A percentile compares a stretch with the other conserved stretches of the same genome.
These are phyloP conservation scores for Pestalotiopsis fici DNA, from an alignment of 2,329 filamentous ascomycete species.

Conservation along the genomic window DNA sequence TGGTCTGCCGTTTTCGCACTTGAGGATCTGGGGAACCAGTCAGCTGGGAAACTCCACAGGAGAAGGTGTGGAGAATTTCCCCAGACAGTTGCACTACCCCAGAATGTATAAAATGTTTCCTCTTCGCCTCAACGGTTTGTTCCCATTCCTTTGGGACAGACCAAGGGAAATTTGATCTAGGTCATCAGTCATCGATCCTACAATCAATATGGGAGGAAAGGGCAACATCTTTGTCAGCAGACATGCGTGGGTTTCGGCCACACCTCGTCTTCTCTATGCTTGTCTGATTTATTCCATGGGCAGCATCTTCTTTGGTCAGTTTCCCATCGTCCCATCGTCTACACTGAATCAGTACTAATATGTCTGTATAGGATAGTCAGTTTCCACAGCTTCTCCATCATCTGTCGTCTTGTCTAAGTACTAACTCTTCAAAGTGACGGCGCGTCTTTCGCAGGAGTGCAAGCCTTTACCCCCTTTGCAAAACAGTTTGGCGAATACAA, in stretches of 20 bases:
- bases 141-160: not conserved
- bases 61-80: not conserved
- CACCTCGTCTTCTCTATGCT: conserved; percentile 12
- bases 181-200: not conserved
- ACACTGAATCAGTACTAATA: not conserved
- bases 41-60: not conserved
- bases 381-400: not conserved
- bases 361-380: not conserved
- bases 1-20: no score
- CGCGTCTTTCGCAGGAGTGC: conserved; percentile 18
- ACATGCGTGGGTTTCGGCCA: conserved; percentile 14
- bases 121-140: not conserved
- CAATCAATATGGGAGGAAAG: conserved; percentile 1
- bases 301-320: conserved; percentile 17
- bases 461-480: conserved; percentile 17
- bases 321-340: not conserved
- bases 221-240: conserved; percentile 14
- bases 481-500: conserved; percentile 13
- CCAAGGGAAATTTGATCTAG: not conserved
- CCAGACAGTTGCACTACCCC: not conserved
- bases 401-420: not conserved
- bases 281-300: conserved; percentile 18
- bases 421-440: conserved; percentile 11
- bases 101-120: not conserved
- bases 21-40: not conserved